These are phyloP conservation scores for Tetrastigma voinierianum DNA, from an alignment of 164 flowering plant genomes.

Conservation along the genomic window DNA sequence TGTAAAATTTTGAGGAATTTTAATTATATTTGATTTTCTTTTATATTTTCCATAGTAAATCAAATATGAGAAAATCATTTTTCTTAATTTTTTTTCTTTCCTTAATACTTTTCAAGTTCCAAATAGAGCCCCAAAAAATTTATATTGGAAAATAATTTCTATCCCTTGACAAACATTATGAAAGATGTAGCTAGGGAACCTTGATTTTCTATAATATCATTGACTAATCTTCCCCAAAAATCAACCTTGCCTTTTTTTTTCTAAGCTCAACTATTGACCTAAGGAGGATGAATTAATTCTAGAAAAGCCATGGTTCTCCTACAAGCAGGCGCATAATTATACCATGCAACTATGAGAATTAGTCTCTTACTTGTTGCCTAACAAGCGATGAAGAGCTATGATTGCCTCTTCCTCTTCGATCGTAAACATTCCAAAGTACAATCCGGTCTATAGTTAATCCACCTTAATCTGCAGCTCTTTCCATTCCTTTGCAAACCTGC, in stretches of 20 bases:
- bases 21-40: too few relatives aligned
- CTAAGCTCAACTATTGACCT: too few relatives aligned
- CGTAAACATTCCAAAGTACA: constrained; percentile 62
- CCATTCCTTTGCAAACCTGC: constrained; percentile 89
- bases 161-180: background rate
- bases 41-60: too few relatives aligned
- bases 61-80: too few relatives aligned
- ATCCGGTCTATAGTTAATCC: constrained; percentile 95
- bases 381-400: constrained; percentile 53
- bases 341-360: background rate
- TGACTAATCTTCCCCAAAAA: too few relatives aligned
- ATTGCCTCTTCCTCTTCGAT: constrained; percentile 65
- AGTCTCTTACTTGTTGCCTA: constrained; percentile 84
- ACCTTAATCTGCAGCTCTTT: constrained; percentile 87
- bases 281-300: too few relatives aligned
- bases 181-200: background rate
- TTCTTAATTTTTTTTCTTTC: too few relatives aligned
- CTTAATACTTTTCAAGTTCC: too few relatives aligned
- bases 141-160: background rate
- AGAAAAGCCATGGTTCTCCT: background rate
- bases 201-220: too few relatives aligned
- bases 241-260: too few relatives aligned
- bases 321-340: background rate
- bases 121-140: too few relatives aligned
- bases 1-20: too few relatives aligned